Conservation (phyloP, 2,329 filamentous ascomycete species). For the Xylaria sp. region DNA sequence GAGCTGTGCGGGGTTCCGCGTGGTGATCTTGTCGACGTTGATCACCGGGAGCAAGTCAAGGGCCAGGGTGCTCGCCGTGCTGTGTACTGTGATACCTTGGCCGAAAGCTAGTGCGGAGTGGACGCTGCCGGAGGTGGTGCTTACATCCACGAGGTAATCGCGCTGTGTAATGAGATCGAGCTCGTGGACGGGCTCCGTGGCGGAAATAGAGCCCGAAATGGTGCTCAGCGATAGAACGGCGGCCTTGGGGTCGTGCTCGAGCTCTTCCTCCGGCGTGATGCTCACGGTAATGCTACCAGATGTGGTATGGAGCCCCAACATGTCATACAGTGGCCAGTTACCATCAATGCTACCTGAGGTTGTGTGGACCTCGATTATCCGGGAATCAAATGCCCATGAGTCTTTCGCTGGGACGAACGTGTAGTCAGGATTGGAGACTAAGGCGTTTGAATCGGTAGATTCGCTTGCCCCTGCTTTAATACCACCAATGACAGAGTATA, state of each 20-base stretch:
- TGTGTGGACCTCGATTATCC: slow-evolving; percentile 56
- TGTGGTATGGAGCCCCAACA: slow-evolving; percentile 57
- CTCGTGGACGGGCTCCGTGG: slow-evolving; percentile 56
- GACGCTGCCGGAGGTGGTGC: slow-evolving; percentile 60
- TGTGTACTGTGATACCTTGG: slow-evolving; percentile 51
- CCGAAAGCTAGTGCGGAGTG: slow-evolving; percentile 55
- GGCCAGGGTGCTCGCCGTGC: slow-evolving; percentile 56
- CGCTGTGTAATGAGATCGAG: slow-evolving; percentile 54
- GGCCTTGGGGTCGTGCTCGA: slow-evolving; percentile 50
- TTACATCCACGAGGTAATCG: slow-evolving; percentile 59
- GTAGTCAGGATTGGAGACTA: slow-evolving; percentile 32
- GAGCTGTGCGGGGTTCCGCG: slow-evolving; percentile 48
- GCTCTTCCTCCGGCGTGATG: slow-evolving; percentile 56
- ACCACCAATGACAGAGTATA: slow-evolving; percentile 55
- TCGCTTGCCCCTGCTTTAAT: slow-evolving; percentile 53
- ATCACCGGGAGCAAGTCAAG: slow-evolving; percentile 59
- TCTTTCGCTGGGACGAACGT: slow-evolving; percentile 46
- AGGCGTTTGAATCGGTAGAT: slow-evolving; percentile 9
- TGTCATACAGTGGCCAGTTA: slow-evolving; percentile 63
- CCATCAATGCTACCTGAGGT: slow-evolving; percentile 59
- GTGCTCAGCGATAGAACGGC: slow-evolving; percentile 57
- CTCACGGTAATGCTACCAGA: slow-evolving; percentile 58
- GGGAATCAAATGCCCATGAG: slow-evolving; percentile 57
- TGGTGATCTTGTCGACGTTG: slow-evolving; percentile 42
- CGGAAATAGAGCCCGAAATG: slow-evolving; percentile 57